Base-by-base conservation (phyloP, 2,329 filamentous ascomycete species). In the Penicillium decumbens region DNA sequence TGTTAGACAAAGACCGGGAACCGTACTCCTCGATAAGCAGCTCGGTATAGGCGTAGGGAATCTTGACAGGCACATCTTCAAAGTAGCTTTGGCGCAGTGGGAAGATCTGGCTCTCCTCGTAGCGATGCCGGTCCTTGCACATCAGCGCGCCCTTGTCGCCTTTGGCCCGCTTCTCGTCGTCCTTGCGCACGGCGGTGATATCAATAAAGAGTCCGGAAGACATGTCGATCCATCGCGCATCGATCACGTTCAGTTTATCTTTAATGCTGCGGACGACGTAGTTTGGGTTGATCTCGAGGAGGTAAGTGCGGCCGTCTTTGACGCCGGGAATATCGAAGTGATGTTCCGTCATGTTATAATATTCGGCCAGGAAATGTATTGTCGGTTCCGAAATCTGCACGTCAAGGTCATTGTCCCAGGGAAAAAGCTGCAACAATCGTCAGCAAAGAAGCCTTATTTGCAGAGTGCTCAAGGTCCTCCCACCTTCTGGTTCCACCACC, bases 311-410 rank as follows among this genome's bases (percentile, higher is more conserved):
- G 18, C 65, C 63, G 18, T 60, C 61, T 9, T 67, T 30, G 47
- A 67, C 55, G 42, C 64, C 63, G 12, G 71, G 67, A 10, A 75
- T 58, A 1, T 68, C 62, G 57, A 73, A 77, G 46, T 72, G 70
- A 56, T 82, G 78, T 20, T 82, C 73, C 0, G 78, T 82, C 79
- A 83, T 82, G 59, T 84, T 84, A 68, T 82, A 81, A 65, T 80
- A 81, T 23, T 69, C 66, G 8, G 78, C 80, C 5, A 84, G 69
- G 62, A 79, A 79, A n/a, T 72, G 64, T 45, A 83, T 79, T 0
- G 77, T 77, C 10, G 65, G 59, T 59, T 81, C 77, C 5, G 77
- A 77, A 13, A 84, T 73, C 62, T 82, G 78, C 10, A 83, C 78
- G 55, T 84, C 81, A 42, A 83, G 61, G 56, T 84, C 80, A 10